Conservation (phyloP, 2,329 filamentous ascomycete species). For the Aschersonia sp. region DNA sequence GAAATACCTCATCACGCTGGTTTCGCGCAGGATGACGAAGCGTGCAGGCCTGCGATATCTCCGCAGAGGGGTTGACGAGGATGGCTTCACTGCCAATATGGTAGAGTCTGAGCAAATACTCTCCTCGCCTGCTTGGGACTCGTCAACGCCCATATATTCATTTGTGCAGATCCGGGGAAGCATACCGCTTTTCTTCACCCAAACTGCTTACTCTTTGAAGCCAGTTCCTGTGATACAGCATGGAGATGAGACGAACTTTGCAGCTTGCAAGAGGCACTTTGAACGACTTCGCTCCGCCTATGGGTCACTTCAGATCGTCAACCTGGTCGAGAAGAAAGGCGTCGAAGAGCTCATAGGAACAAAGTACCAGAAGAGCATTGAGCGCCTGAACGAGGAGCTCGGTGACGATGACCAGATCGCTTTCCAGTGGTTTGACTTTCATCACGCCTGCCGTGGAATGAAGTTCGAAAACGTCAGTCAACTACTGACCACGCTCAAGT, state of each 20-base stretch:
- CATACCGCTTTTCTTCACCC: constrained; percentile 89
- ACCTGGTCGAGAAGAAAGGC: constrained; percentile 77
- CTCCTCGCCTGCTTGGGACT: constrained; percentile 52
- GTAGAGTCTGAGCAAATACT: constrained; percentile 95
- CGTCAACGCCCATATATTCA: constrained; percentile 52
- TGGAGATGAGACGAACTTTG: constrained; percentile 62
- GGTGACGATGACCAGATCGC: constrained; percentile 23
- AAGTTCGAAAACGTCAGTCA: constrained; percentile 89
- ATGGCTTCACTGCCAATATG: constrained; percentile 74
- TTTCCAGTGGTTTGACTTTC: constrained; percentile 98
- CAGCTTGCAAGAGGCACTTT: constrained; percentile 71
- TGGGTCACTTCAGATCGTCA: constrained; percentile 63
- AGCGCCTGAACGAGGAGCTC: constrained; percentile 49
- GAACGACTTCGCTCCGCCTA: constrained; percentile 54
- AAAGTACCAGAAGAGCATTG: constrained; percentile 56
- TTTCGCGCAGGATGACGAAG: constrained; percentile 79
- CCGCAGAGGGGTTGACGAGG: constrained; percentile 77
- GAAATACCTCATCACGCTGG: constrained; percentile 67
- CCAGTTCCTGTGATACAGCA: constrained; percentile 73
- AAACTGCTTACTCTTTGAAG: constrained; percentile 86
- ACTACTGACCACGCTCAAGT: constrained; percentile 55
- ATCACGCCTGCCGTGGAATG: constrained; percentile 85
- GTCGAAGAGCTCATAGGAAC: constrained; percentile 68
- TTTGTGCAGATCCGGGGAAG: constrained; percentile 82
- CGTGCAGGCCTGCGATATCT: constrained; percentile 82